Percentiles rank a stretch among this genome's conserved stretches.
These are phyloP conservation scores for Phalaenopsis aphrodite DNA, from an alignment of 106 monocot genomes.

Conservation along the genomic window DNA sequence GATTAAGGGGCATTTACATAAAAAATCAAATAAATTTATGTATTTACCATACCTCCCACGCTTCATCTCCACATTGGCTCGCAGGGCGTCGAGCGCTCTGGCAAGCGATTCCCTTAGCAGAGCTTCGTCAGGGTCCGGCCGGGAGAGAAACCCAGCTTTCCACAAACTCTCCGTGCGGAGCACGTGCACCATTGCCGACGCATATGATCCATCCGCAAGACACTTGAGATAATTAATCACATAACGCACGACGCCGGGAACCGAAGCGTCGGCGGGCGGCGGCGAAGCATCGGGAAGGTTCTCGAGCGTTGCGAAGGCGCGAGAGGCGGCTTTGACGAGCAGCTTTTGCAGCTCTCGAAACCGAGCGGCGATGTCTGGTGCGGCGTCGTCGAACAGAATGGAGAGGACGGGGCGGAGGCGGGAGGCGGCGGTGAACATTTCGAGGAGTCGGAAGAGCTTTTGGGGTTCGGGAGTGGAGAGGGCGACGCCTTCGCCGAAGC, in stretches of 20 bases:
- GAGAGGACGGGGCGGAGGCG: constrained; percentile 12
- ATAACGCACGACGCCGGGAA: constrained; percentile 38
- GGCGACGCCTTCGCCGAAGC: constrained; percentile 57
- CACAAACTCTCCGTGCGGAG: constrained; percentile 35
- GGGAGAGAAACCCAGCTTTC: constrained; percentile 19
- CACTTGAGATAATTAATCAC: constrained; percentile 43
- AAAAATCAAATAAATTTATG: too few species aligned
- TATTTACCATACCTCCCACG: background rate
- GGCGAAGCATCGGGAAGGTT: constrained; percentile 16
- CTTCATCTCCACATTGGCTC: constrained; percentile 26
- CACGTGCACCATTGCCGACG: constrained; percentile 26
- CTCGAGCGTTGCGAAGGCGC: constrained; percentile 35
- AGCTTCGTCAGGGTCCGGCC: constrained; percentile 12
- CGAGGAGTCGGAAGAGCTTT: constrained; percentile 55
- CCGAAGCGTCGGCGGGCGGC: constrained; percentile 18
- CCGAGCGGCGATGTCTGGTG: constrained; percentile 23
- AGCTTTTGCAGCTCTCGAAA: constrained; percentile 49
- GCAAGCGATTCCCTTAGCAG: constrained; percentile 20
- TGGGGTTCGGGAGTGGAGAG: constrained; percentile 39
- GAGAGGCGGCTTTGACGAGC: constrained; percentile 31
- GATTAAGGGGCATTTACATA: too few species aligned
- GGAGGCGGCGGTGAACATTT: constrained; percentile 33
- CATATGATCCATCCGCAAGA: constrained; percentile 20
- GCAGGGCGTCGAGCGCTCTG: constrained; percentile 31
- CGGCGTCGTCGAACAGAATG: constrained; percentile 31